Evolutionary conservation across 345 rosid genomes (phyloP).

Genomic region (Populus euphratica): DNA sequence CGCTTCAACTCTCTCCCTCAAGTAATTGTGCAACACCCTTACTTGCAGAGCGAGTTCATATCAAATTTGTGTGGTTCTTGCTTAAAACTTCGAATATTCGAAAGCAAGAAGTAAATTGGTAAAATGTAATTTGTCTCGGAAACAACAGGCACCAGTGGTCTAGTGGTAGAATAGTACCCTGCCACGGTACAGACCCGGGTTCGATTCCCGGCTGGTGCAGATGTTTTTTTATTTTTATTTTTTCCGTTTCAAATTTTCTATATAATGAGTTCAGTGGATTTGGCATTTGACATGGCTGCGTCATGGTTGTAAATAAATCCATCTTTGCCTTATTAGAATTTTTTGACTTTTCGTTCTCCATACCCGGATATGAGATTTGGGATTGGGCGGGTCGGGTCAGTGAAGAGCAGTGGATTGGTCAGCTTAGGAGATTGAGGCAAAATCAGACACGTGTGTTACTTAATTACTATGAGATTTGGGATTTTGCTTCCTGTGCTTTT

Average conservation of each 20-base stretch:
- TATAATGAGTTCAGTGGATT: not conserved
- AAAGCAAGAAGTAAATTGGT: accelerated
- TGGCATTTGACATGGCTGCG: too few relatives aligned
- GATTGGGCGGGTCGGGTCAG: slow-evolving; percentile 63
- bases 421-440: slow-evolving; percentile 48
- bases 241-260: not conserved
- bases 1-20: slow-evolving; percentile 4
- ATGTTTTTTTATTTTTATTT: accelerated
- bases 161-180: slow-evolving; percentile 49
- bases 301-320: too few relatives aligned
- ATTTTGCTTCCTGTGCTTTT: not conserved
- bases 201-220: slow-evolving; percentile 22
- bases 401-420: slow-evolving; percentile 76
- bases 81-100: not conserved
- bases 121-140: accelerated
- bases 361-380: too few relatives aligned
- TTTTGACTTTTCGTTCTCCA: too few relatives aligned
- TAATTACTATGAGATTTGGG: not conserved
- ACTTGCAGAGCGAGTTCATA: not conserved
- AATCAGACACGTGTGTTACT: too few relatives aligned
- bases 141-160: slow-evolving; percentile 35
- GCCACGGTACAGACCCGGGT: slow-evolving; percentile 30
- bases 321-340: too few relatives aligned
- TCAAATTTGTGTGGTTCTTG: not conserved
- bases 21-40: not conserved